These are phyloP conservation scores for Zychaea mexicana DNA, from an alignment of 371 early-diverging fungal species.

Conservation along the genomic window DNA sequence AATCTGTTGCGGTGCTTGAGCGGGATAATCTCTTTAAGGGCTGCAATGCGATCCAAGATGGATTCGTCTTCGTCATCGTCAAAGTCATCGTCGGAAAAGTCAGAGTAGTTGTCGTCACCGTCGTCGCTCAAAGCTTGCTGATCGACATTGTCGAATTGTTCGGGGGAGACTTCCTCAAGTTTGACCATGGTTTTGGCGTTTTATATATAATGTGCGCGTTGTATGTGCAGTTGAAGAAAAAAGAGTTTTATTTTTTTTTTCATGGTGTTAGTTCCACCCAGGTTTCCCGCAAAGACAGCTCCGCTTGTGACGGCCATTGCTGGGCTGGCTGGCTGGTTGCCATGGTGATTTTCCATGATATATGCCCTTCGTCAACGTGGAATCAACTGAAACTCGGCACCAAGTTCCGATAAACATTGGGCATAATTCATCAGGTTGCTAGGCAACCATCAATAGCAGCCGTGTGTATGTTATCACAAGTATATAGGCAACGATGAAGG, in stretches of 20 bases:
- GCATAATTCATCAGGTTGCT: too few species aligned
- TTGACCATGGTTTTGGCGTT: conserved; percentile 50
- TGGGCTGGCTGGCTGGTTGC: too few species aligned
- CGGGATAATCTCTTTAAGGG: conserved; percentile 79
- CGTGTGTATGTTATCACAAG: too few species aligned
- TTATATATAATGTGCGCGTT: neutral
- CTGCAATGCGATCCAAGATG: conserved; percentile 69
- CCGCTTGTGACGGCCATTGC: too few species aligned
- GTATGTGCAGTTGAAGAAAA: neutral
- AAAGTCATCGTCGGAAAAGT: conserved; percentile 61
- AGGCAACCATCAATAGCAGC: too few species aligned
- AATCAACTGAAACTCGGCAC: too few species aligned
- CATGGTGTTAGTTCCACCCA: neutral
- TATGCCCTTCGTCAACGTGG: too few species aligned
- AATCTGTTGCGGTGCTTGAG: conserved; percentile 65
- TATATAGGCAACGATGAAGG: too few species aligned
- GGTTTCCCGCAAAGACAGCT: too few species aligned
- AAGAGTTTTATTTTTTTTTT: neutral
- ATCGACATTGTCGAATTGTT: conserved; percentile 44
- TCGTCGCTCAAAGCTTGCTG: conserved; percentile 47
- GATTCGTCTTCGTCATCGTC: conserved; percentile 62
- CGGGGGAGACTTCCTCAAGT: conserved; percentile 54
- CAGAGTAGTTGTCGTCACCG: conserved; percentile 56
- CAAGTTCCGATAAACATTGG: too few species aligned
- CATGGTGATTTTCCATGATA: too few species aligned